Base-by-base conservation (phyloP, 73 alveolate species). In the Halteria grandinella region DNA sequence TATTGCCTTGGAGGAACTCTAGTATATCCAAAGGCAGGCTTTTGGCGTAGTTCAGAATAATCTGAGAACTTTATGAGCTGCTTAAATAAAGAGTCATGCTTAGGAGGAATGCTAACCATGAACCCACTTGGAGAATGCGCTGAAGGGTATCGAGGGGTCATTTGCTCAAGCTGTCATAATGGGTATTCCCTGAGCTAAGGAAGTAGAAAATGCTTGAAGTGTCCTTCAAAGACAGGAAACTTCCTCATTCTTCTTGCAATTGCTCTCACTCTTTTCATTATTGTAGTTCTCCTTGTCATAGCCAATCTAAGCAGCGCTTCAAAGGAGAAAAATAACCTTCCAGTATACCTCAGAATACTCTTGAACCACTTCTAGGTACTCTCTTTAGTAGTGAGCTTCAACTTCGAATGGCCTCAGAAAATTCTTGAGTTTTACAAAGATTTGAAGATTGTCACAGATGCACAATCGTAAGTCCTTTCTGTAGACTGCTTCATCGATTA, bases 161-260 rank as follows among this genome's bases (percentile, higher is more conserved):
- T 85, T 37, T 85, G 93, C 45, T 55, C 69, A 48, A 75, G 75
- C 10, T 85, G 93, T 55, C 28, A 63, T 24, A 66, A 60, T 32
- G 89, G 89, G 11, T 85, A 85, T n/a, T n/a, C 43, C 34, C 86
- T 0, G 24, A 59, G 31, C 14, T 72, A 4, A 76, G 78, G n/a
- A 59, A 49, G 4, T n/a, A 39, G 47, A 34, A 75, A 52, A 15
- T 85, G 93, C 29, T 25, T 15, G 24, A 15, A 4, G 10, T 85
- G 93, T 32, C 93, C 93, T 32, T 36, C 15, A 0, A 23, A n/a
- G 29, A 49, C 5, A 25, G 10, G 31, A 20, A 83, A 83, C 49
- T n/a, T 25, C 6, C 20, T 75, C 14, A 75, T 55, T 31, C 12
- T 55, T 14, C n/a, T n/a, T n/a, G 25, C 36, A 0, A 12, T 48